phyloP scores from a whole-genome alignment of 176 grass and related monocot species.

The Oryza australiensis region DNA sequence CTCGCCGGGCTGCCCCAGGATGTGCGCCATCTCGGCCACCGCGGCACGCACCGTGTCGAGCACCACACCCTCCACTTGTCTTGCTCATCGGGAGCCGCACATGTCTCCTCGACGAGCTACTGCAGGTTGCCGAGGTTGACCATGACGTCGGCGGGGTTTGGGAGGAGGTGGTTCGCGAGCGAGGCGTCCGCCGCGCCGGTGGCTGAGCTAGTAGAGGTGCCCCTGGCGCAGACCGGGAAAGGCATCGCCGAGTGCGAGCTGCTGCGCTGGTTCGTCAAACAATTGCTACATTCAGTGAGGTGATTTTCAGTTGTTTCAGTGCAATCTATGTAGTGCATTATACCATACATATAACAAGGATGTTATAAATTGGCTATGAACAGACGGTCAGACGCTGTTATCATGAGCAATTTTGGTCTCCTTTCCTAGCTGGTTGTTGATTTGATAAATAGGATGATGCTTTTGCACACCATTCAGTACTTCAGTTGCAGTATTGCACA shows the following conservation, averaged over 20 bases:
- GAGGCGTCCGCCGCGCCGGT: constrained; percentile 30
- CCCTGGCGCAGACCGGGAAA: constrained; percentile 89
- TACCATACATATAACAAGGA: neutral
- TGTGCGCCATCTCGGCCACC: too few relatives aligned
- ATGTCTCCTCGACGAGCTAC: too few relatives aligned
- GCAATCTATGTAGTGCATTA: neutral
- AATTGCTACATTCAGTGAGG: neutral
- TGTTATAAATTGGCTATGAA: neutral
- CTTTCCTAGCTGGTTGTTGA: neutral
- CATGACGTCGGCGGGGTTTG: neutral
- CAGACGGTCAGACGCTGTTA: too few relatives aligned
- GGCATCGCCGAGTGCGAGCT: constrained; percentile 97
- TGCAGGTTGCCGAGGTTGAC: too few relatives aligned
- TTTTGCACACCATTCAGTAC: neutral
- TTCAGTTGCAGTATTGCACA: neutral
- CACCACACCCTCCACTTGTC: too few relatives aligned
- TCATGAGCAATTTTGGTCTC: neutral
- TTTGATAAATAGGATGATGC: neutral
- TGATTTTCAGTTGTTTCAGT: neutral
- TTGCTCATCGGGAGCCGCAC: too few relatives aligned
- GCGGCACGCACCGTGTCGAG: too few relatives aligned
- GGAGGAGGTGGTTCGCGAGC: constrained; percentile 42
- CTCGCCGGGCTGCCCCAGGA: too few relatives aligned
- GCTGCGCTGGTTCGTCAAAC: constrained; percentile 76
- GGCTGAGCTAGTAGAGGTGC: constrained; percentile 69